A percentile compares a stretch with the other conserved stretches of the same genome.
Evolutionary conservation across 169 alveolate genomes (phyloP).

Genomic region (Neospora caninum): DNA sequence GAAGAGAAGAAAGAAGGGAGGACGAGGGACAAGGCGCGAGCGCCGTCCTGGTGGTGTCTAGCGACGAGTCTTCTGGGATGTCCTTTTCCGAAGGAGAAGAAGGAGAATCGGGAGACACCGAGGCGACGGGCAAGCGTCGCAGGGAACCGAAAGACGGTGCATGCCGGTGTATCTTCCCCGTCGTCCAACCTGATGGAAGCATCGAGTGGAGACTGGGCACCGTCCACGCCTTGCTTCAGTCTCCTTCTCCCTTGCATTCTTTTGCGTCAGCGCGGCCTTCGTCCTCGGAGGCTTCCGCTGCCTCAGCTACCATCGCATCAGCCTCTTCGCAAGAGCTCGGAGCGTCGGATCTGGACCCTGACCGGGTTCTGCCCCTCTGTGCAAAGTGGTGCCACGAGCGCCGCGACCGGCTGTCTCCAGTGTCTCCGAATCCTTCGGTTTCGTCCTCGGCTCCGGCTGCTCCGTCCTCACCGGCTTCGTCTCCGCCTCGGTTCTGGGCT

Average conservation of each 20-base stretch:
- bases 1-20: too few relatives aligned
- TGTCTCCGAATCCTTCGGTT: neutral
- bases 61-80: neutral
- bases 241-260: neutral
- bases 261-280: neutral
- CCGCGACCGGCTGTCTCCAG: neutral
- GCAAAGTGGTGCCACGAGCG: neutral
- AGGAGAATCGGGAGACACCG: neutral
- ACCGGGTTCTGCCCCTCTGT: neutral
- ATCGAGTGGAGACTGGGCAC: neutral
- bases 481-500: neutral
- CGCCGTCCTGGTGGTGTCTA: neutral
- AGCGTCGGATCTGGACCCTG: neutral
- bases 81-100: neutral
- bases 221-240: neutral
- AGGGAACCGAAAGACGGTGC: neutral
- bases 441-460: neutral
- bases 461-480: neutral
- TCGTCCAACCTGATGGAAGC: neutral
- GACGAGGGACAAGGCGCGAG: neutral
- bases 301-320: neutral
- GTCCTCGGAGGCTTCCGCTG: neutral
- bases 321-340: neutral
- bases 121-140: neutral
- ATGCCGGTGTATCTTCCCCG: slow-evolving; percentile 17